Evolutionary conservation across 1,139 yeast genomes (phyloP).

Genomic region (Taphrina sp.): DNA sequence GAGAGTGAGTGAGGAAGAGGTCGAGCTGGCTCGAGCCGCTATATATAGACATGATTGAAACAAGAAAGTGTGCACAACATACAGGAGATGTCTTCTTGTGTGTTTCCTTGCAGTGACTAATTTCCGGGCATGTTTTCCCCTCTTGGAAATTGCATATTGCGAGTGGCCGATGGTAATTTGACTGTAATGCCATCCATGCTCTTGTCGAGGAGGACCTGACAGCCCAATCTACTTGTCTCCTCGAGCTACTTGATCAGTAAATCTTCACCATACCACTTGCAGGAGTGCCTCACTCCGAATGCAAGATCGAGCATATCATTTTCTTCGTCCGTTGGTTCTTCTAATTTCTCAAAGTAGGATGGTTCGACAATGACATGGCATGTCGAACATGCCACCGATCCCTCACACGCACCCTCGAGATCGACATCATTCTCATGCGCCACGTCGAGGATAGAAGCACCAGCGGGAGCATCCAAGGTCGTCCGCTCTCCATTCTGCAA

Average conservation of each 20-base stretch:
- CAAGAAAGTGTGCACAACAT: too few relatives aligned
- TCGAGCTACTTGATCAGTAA: conserved; percentile 9
- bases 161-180: conserved; percentile 33
- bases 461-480: conserved; percentile 82
- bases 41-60: too few relatives aligned
- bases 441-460: conserved; percentile 85
- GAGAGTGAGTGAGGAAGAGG: too few relatives aligned
- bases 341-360: conserved; percentile 80
- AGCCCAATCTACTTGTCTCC: conserved; percentile 76
- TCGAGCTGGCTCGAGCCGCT: too few relatives aligned
- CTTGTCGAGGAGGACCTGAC: conserved; percentile 86
- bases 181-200: conserved; percentile 89
- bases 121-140: background rate
- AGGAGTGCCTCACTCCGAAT: conserved; percentile 70
- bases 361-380: conserved; percentile 97
- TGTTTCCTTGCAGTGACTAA: too few relatives aligned
- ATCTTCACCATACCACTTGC: conserved; percentile 53
- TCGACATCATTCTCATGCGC: conserved; percentile 92
- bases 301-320: conserved; percentile 98
- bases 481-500: conserved; percentile 86
- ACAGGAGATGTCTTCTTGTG: too few relatives aligned
- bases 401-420: conserved; percentile 98
- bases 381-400: conserved; percentile 97
- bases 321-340: conserved; percentile 96
- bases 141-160: conserved; percentile 28